These are phyloP conservation scores for Senna tora DNA, from an alignment of 306 rosid species.

Conservation along the genomic window DNA sequence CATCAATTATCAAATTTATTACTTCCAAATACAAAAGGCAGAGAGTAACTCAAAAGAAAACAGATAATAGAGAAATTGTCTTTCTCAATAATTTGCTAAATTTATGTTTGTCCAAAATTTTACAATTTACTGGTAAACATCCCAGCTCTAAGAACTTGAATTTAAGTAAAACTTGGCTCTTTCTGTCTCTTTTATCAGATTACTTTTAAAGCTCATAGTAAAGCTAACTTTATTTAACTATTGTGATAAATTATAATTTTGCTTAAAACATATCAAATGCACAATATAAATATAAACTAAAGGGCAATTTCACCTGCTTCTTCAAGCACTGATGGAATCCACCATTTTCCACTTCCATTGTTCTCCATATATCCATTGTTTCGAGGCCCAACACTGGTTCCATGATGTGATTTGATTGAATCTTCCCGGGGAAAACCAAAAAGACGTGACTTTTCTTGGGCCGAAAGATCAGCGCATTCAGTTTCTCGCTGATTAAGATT, in stretches of 20 bases:
- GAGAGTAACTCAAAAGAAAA: neutral
- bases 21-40: neutral
- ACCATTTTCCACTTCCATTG: constrained; percentile 55
- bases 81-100: constrained; percentile 4
- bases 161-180: constrained; percentile 4
- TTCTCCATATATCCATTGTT: constrained; percentile 53
- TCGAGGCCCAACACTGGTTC: constrained; percentile 44
- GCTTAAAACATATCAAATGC: neutral
- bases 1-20: constrained; percentile 2
- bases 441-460: constrained; percentile 49
- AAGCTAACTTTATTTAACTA: neutral
- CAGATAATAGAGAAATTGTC: neutral
- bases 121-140: neutral
- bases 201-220: neutral
- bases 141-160: constrained; percentile 24
- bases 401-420: constrained; percentile 49
- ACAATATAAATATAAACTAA: neutral
- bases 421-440: constrained; percentile 57
- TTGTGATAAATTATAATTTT: constrained; percentile 18
- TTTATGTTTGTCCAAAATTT: constrained; percentile 11
- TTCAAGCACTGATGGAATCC: constrained; percentile 58
- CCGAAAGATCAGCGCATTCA: constrained; percentile 49
- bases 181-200: constrained; percentile 12
- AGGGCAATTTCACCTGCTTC: constrained; percentile 66
- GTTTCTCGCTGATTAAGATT: constrained; percentile 48